Percentiles rank a stretch among this genome's conserved stretches.
Evolutionary conservation across 2,329 filamentous ascomycete species (phyloP).

Genomic region (Didymella pinodella): DNA sequence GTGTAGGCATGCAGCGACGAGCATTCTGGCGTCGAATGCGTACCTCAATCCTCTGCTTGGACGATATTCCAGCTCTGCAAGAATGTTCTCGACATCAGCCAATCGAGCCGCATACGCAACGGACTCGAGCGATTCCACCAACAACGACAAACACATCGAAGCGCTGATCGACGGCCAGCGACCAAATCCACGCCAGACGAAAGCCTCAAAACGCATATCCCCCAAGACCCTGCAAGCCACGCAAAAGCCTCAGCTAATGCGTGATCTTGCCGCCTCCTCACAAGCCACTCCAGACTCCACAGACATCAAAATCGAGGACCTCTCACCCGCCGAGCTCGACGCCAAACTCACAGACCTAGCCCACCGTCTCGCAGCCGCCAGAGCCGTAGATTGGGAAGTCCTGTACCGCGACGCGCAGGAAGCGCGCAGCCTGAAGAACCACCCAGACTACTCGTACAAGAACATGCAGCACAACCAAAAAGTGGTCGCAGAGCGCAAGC

Average conservation of each 20-base stretch:
- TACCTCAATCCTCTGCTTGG: conserved; percentile 13
- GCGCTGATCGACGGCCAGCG: not conserved
- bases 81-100: conserved; percentile 21
- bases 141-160: not conserved
- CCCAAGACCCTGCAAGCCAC: not conserved
- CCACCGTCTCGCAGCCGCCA: not conserved
- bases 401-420: not conserved
- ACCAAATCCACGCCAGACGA: not conserved
- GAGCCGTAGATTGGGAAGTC: not conserved
- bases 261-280: conserved; percentile 1
- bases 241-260: conserved; percentile 5
- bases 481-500: too few relatives aligned
- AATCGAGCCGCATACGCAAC: not conserved
- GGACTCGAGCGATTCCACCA: not conserved
- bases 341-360: conserved; percentile 2
- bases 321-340: not conserved
- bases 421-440: not conserved
- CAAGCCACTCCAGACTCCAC: too few relatives aligned
- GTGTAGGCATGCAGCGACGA: not conserved
- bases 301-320: too few relatives aligned
- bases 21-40: conserved; percentile 3
- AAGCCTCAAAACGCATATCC: not conserved
- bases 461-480: not conserved
- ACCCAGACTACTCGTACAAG: not conserved
- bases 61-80: not conserved